Evolutionary conservation across 805 yeast species (phyloP), one percentile per base, ranked within the genome.

Genomic region (Candida pini): DNA sequence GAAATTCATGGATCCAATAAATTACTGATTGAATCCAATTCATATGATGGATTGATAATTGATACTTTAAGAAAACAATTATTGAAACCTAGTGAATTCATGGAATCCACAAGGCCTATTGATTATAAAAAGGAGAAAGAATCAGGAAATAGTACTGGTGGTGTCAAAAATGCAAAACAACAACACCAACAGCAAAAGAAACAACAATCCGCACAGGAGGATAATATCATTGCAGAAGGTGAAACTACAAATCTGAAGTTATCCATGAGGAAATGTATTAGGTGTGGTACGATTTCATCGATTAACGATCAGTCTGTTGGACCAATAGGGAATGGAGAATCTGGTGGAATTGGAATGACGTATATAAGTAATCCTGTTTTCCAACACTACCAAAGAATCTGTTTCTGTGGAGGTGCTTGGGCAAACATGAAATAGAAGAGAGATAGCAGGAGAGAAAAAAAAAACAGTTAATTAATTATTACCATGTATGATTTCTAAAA

Each of bases 401-500:
- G 95, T 57, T 62, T 83, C 23, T 84, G 95, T 56, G 92, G 92
- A 0, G 82, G 85, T 25, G 69, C 78, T 4, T 82, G 90, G 90
- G 76, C 76, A 2, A 70, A 69, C 41, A 28, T 66, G 21, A n/a
- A n/a, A n/a, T n/a, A n/a, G n/a, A n/a, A n/a, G n/a, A n/a, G n/a
- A n/a, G n/a, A n/a, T n/a, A n/a, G n/a, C n/a, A n/a, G n/a, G n/a
- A n/a, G n/a, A n/a, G n/a, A n/a, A n/a, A n/a, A n/a, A n/a, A n/a
- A n/a, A n/a, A n/a, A n/a, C n/a, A n/a, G n/a, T n/a, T n/a, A n/a
- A n/a, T n/a, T n/a, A n/a, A n/a, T n/a, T n/a, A n/a, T n/a, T n/a
- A n/a, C n/a, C n/a, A n/a, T n/a, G n/a, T n/a, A n/a, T n/a, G n/a
- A n/a, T n/a, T n/a, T n/a, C n/a, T n/a, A n/a, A n/a, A n/a, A n/a